phyloP scores from a whole-genome alignment of 208 protist genomes.

The Crithidia fasciculata region DNA sequence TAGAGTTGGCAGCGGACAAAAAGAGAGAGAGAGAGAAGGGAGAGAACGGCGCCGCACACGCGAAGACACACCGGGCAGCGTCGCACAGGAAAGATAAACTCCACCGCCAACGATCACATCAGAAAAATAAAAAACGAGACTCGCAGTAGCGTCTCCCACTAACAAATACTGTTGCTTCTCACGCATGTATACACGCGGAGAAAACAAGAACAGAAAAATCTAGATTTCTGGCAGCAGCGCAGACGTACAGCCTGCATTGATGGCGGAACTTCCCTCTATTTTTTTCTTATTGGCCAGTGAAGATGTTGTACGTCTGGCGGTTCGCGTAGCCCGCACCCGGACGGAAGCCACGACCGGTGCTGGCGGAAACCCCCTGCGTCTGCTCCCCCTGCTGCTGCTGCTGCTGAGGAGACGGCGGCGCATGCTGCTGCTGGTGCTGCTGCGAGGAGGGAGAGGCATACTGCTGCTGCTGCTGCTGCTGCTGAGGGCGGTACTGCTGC shows the following conservation, averaged over 20 bases:
- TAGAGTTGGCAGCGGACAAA: too few species aligned
- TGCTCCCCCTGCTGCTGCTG: constrained; percentile 5
- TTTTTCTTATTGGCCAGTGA: constrained; percentile 69
- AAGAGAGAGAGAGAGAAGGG: too few species aligned
- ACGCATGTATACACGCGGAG: too few species aligned
- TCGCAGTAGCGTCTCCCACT: too few species aligned
- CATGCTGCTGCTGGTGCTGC: constrained; percentile 23
- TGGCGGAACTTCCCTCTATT: not conserved
- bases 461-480: constrained; percentile 1
- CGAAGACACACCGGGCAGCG: too few species aligned
- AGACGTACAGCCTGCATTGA: constrained; percentile 2
- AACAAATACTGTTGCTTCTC: too few species aligned
- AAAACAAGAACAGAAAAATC: not conserved
- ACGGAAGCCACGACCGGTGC: constrained; percentile 62
- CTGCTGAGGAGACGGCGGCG: constrained; percentile 31
- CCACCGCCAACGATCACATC: too few species aligned
- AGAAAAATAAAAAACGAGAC: too few species aligned
- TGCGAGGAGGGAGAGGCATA: constrained; percentile 1
- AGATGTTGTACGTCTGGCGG: constrained; percentile 88
- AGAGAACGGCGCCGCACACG: too few species aligned
- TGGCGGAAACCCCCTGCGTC: constrained; percentile 24
- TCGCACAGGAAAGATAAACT: too few species aligned
- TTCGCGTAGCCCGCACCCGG: constrained; percentile 81
- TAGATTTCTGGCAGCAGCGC: constrained; percentile 1
- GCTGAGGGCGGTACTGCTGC: constrained; percentile 23